These are phyloP conservation scores for Colletotrichum sansevieriae DNA, from an alignment of 2,329 filamentous ascomycete genomes.

Conservation along the genomic window DNA sequence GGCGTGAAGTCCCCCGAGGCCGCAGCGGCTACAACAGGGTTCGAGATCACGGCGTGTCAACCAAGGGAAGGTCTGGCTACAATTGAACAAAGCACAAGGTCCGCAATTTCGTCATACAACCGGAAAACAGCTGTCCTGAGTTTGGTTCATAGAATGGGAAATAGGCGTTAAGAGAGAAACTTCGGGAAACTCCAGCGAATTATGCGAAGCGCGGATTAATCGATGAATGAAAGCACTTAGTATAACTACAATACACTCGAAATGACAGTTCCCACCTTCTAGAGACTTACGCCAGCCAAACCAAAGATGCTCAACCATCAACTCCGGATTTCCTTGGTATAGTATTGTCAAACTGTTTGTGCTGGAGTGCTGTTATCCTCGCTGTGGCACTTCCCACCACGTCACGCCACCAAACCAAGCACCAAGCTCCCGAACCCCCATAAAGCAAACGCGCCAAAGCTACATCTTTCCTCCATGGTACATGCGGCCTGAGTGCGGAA, in stretches of 20 bases:
- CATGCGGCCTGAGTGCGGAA: too few relatives aligned
- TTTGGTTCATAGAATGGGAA: background rate
- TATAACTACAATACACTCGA: too few relatives aligned
- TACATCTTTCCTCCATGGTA: too few relatives aligned
- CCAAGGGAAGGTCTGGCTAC: slow-evolving; percentile 36
- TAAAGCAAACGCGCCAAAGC: background rate
- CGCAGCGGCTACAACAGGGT: slow-evolving; percentile 36
- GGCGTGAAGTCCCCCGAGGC: slow-evolving; percentile 16
- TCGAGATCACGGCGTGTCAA: slow-evolving; percentile 13
- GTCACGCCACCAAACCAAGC: background rate
- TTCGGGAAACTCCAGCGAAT: too few relatives aligned
- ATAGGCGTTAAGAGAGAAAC: too few relatives aligned
- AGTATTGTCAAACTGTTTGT: background rate
- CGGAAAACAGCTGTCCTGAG: too few relatives aligned
- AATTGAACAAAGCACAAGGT: background rate
- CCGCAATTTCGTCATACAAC: too few relatives aligned
- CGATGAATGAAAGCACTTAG: too few relatives aligned
- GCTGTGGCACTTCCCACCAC: too few relatives aligned
- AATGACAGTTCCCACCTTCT: too few relatives aligned
- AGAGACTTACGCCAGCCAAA: too few relatives aligned
- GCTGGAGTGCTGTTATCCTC: slow-evolving; percentile 21
- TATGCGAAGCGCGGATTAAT: background rate
- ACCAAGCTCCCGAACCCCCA: background rate
- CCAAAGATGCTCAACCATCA: too few relatives aligned
- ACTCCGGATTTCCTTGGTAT: background rate